Base-by-base conservation (phyloP, 352 stramenopile species). In the Phytophthora crassamura region DNA sequence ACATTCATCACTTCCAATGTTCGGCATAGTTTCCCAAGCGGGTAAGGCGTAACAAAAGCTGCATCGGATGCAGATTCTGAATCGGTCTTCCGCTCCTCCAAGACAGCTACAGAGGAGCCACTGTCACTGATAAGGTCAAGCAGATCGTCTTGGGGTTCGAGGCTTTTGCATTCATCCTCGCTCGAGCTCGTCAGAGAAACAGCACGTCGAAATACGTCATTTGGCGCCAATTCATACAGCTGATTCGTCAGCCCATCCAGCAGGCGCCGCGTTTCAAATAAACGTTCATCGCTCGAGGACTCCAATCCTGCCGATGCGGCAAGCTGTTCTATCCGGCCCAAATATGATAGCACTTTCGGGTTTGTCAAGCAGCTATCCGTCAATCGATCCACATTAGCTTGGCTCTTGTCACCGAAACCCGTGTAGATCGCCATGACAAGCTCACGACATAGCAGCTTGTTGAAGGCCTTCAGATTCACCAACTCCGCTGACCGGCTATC, bases 401-500 rank as follows among this genome's bases (percentile, higher is more conserved):
- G 33, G 15, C 74, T 61, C 1, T 54, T 49, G 6, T 76, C 69
- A 39, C 59, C 53, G 8, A 62, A 51, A 12, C 69, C 43, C 7
- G 81, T 39, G 22, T 89, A 81, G 0, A 80, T 73, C 22, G 78
- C 73, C 50, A 85, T 92, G 14, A 94, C 63, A 3, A 95, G 57
- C 35, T 94, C 88, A 42, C 78, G 79, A 9, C 80, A 81, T 2
- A 96, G 54, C 12, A 96, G 41, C 5, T 80, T 64, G 39, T 91
- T 90, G 16, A 92, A 80, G 0, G 86, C 80, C 48, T 89, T 88
- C 32, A 93, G 55, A n/a, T 69, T 77, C 16, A 86, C 59, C 0
- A 96, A 49, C 51, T 96, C 85, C 0, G 81, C 84, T 11, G 87
- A 92, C 11, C 82, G 74, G n/a, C 74, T 82, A 69, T 96, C 87